A percentile compares a stretch with the other conserved stretches of the same genome.
These are phyloP conservation scores for Pseudogymnoascus verrucosus DNA, from an alignment of 2,329 filamentous ascomycete species.

Conservation along the genomic window DNA sequence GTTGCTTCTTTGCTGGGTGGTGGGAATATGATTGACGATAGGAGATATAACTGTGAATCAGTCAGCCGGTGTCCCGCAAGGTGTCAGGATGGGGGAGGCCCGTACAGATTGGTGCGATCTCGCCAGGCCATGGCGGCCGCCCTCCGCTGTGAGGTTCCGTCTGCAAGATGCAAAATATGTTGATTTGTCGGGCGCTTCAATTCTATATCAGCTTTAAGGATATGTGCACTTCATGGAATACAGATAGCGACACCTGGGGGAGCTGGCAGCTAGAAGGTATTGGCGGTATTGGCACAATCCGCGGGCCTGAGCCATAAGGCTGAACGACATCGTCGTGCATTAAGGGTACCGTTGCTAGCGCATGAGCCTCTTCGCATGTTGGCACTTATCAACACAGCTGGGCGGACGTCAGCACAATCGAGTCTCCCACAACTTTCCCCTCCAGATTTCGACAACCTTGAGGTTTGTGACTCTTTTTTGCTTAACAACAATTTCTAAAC, in stretches of 20 bases:
- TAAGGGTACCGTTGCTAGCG: slow-evolving; percentile 5
- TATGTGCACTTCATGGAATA: slow-evolving; percentile 1
- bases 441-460: slow-evolving; percentile 4
- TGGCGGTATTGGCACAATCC: slow-evolving; percentile 7
- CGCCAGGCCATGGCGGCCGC: slow-evolving; percentile 76
- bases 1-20: slow-evolving; percentile 79
- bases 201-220: background rate
- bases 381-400: slow-evolving; percentile 8
- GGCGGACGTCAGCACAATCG: slow-evolving; percentile 8
- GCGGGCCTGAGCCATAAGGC: slow-evolving; percentile 4
- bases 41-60: slow-evolving; percentile 72
- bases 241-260: background rate
- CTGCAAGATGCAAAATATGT: slow-evolving; percentile 3
- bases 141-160: background rate
- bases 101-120: slow-evolving; percentile 96
- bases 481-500: background rate
- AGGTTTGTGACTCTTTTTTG: background rate
- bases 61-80: slow-evolving; percentile 25
- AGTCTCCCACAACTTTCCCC: slow-evolving; percentile 8
- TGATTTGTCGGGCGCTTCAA: background rate
- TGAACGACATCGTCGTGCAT: slow-evolving; percentile 7
- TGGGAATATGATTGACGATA: slow-evolving; percentile 98
- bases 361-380: background rate
- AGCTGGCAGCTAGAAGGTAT: slow-evolving; percentile 1
- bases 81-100: slow-evolving; percentile 18